Percentiles rank a stretch among this genome's conserved stretches.
These are phyloP conservation scores for Cornus kousa DNA, from an alignment of 148 eudicot species.

Conservation along the genomic window DNA sequence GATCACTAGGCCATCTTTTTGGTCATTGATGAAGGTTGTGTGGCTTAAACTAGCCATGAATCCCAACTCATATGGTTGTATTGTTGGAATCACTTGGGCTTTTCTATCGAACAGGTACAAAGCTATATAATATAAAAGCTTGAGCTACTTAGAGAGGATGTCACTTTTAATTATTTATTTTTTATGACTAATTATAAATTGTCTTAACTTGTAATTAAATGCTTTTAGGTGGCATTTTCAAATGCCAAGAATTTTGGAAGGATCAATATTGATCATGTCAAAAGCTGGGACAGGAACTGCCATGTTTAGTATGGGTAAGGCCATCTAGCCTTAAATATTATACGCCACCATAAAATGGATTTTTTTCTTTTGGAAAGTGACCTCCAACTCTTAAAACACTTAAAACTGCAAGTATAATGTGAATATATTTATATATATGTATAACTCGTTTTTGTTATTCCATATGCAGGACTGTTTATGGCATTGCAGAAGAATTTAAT, in stretches of 20 bases:
- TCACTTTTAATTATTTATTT: not conserved
- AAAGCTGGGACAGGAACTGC: constrained; percentile 80
- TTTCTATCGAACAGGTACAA: constrained; percentile 57
- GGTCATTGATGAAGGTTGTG: constrained; percentile 57
- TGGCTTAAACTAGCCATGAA: constrained; percentile 49
- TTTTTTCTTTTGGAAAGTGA: no score
- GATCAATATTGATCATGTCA: constrained; percentile 62
- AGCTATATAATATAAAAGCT: not conserved
- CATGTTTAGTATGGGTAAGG: constrained; percentile 87
- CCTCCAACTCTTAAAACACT: no score
- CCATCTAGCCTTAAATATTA: no score
- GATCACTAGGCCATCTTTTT: constrained; percentile 29
- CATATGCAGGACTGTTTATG: constrained; percentile 75
- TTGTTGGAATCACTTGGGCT: constrained; percentile 76
- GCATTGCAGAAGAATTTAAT: constrained; percentile 76
- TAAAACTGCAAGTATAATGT: no score
- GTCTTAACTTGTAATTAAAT: not conserved
- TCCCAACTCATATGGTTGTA: constrained; percentile 74
- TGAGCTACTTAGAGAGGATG: no score
- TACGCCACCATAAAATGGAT: no score
- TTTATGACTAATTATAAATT: no score
- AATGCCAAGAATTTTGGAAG: constrained; percentile 64
- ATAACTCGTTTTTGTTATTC: no score
- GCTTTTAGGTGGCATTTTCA: constrained; percentile 54
- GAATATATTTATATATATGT: not conserved